Evolutionary conservation across 345 rosid species (phyloP), one percentile per base, ranked within the genome.

Genomic region (Euphorbia tirucalli): DNA sequence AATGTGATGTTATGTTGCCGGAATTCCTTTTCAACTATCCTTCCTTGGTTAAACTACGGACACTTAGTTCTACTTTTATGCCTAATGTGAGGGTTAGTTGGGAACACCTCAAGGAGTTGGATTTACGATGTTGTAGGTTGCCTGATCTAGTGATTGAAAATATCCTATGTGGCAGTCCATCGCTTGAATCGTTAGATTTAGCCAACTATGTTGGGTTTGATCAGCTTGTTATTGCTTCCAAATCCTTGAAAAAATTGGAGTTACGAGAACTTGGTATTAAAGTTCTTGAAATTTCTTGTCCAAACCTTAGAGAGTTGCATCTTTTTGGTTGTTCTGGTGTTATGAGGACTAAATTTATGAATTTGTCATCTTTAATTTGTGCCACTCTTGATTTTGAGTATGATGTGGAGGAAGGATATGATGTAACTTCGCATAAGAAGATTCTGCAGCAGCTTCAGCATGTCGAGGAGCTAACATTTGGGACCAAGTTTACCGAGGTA

Each of bases 101-200:
- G 69, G 15, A 7, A 43, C 10, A 3, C 2, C 37, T 65, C 10
- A 65, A 43, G 19, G 31, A n/a, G 11, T 43, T 65, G 55, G 1
- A 7, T 15, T 21, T 43, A 5, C 11, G 19, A 10, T 2, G 13
- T 46, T 16, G 21, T 7, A 13, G 9, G 6, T 43, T 65, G n/a
- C 11, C 22, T 43, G 54, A 65, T 24, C 1, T 24, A 19, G 66
- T 8, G n/a, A 46, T 65, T n/a, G 13, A 65, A 9, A 14, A 44
- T 65, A 65, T 65, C 25, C 46, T 65, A 24, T 43, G n/a, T 65
- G 69, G 69, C 27, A 65, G 69, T 44, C 69, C 69, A 14, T 9
- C 8, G 9, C 68, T 46, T 22, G 32, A 43, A 65, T 44, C 35
- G 1, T 11, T 65, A 31, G 9, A 46, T 3, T 15, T 65, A 19